A percentile compares a stretch with the other conserved stretches of the same genome.
Conservation (phyloP, 129 eudicot genomes). For the Flaveria bidentis region DNA sequence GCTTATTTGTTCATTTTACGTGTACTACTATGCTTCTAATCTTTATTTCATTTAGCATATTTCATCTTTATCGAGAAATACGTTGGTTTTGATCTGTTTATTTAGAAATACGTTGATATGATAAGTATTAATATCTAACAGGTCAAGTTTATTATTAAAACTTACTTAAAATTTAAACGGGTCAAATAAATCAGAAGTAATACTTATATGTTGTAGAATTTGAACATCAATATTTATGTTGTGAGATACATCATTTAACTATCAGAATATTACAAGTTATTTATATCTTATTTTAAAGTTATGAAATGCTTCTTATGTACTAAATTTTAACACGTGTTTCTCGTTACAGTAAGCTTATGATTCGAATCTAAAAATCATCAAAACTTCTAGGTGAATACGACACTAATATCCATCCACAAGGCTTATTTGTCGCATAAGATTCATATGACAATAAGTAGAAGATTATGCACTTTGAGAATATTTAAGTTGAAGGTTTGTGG, state of each 20-base stretch:
- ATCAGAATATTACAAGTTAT: no score
- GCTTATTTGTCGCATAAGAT: conserved; percentile 10
- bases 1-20: neutral
- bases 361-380: neutral
- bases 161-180: no score
- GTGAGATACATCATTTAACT: no score
- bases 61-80: neutral
- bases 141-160: neutral
- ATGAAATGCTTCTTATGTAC: neutral
- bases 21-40: neutral
- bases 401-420: neutral
- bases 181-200: no score
- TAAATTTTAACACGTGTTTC: neutral
- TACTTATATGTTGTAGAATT: no score
- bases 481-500: conserved; percentile 29
- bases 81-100: neutral
- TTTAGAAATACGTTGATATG: neutral
- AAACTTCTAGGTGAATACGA: neutral
- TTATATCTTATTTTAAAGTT: neutral
- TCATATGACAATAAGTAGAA: conserved; percentile 28
- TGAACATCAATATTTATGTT: no score
- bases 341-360: neutral
- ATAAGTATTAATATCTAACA: neutral
- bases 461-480: conserved; percentile 27
- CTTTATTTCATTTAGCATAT: neutral